A percentile compares a stretch with the other conserved stretches of the same genome.
Conservation (phyloP, 2,329 filamentous ascomycete genomes). For the Dothideomycetes sp. region DNA sequence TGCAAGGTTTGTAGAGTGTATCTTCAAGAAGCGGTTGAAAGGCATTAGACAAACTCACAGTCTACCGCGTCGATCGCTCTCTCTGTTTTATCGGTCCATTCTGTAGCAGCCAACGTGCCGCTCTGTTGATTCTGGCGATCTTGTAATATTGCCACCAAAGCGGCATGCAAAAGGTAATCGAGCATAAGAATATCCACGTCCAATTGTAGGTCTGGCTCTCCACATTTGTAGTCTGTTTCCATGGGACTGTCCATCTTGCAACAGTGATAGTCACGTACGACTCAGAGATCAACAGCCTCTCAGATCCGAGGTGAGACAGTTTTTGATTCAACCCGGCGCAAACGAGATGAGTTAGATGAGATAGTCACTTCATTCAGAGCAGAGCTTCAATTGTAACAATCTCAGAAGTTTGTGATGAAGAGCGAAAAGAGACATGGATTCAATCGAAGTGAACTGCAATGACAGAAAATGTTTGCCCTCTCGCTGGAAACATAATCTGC, state of each 20-base stretch:
- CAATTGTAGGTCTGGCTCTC: conserved; percentile 12
- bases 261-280: too few species aligned
- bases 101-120: conserved; percentile 9
- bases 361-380: too few species aligned
- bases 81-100: conserved; percentile 2
- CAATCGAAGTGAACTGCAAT: background rate
- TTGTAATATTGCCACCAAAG: conserved; percentile 31
- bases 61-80: conserved; percentile 12
- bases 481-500: background rate
- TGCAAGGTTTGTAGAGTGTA: too few species aligned
- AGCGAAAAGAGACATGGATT: background rate
- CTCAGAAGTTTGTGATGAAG: too few species aligned
- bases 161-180: conserved; percentile 43
- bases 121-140: conserved; percentile 10
- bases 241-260: background rate
- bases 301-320: too few species aligned
- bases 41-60: conserved; percentile 11
- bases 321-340: too few species aligned
- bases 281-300: too few species aligned
- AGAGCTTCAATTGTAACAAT: too few species aligned
- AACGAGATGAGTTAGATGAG: too few species aligned
- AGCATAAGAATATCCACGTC: conserved; percentile 45
- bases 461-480: too few species aligned
- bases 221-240: conserved; percentile 4
- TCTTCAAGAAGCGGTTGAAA: too few species aligned